Conservation (phyloP, 2,329 filamentous ascomycete genomes). For the Curvularia eragrostidis region DNA sequence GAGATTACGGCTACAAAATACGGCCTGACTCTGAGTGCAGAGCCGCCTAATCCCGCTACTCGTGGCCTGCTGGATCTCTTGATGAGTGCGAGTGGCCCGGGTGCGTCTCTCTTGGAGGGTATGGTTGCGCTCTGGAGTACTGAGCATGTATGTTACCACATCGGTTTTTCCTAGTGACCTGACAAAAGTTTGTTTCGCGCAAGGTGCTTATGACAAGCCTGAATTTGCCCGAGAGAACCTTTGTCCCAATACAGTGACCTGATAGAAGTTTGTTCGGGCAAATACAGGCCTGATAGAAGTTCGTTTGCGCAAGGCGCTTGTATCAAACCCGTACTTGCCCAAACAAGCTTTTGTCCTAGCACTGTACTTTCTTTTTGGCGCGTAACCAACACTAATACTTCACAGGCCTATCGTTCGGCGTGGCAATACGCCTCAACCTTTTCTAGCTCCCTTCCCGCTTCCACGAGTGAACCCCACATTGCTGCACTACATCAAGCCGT, state of each 20-base stretch:
- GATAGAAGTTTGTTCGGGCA: too few species aligned
- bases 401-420: constrained; percentile 55
- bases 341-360: too few species aligned
- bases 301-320: too few species aligned
- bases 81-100: constrained; percentile 61
- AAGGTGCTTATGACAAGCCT: too few species aligned
- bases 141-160: constrained; percentile 63
- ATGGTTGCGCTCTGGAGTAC: constrained; percentile 79
- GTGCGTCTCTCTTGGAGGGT: constrained; percentile 67
- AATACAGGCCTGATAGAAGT: too few species aligned
- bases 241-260: too few species aligned
- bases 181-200: too few species aligned
- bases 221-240: too few species aligned
- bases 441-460: constrained; percentile 47
- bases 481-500: constrained; percentile 58
- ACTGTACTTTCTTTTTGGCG: too few species aligned
- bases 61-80: constrained; percentile 65
- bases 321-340: too few species aligned
- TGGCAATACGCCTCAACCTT: constrained; percentile 58
- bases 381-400: constrained; percentile 25
- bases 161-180: too few species aligned
- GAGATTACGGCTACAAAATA: constrained; percentile 68
- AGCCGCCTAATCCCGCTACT: constrained; percentile 57
- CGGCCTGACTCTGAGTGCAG: constrained; percentile 59
- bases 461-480: constrained; percentile 53